A percentile compares a stretch with the other conserved stretches of the same genome.
Evolutionary conservation across 2,329 filamentous ascomycete genomes (phyloP).

Genomic region (Epicoccum nigrum): DNA sequence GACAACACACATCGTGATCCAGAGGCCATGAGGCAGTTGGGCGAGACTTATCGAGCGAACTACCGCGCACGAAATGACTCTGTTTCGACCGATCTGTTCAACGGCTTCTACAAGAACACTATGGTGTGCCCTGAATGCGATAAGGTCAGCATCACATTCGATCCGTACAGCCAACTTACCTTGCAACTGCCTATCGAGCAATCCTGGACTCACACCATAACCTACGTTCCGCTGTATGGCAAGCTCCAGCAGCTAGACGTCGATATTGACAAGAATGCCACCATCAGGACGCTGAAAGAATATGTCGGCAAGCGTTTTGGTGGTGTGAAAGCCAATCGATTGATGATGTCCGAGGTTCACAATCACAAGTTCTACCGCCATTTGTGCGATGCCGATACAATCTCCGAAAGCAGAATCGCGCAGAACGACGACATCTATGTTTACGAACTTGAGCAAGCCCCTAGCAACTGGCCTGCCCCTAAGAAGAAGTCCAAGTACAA

Average conservation of each 20-base stretch:
- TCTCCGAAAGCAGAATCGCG: conserved; percentile 73
- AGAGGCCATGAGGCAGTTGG: conserved; percentile 80
- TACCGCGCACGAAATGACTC: conserved; percentile 93
- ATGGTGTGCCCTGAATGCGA: conserved; percentile 87
- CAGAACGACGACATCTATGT: conserved; percentile 68
- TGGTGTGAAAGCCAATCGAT: conserved; percentile 60
- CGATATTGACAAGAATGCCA: conserved; percentile 79
- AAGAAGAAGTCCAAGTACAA: conserved; percentile 55
- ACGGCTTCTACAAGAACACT: conserved; percentile 97
- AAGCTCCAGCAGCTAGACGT: conserved; percentile 74
- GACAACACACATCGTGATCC: conserved; percentile 91
- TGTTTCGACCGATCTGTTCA: conserved; percentile 93
- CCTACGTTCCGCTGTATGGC: conserved; percentile 78
- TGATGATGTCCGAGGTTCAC: conserved; percentile 86
- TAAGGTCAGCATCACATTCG: conserved; percentile 98
- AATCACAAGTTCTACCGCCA: conserved; percentile 85
- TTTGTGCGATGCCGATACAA: conserved; percentile 69
- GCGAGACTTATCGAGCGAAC: conserved; percentile 87
- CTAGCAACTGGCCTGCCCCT: conserved; percentile 75
- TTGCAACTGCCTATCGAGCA: conserved; percentile 88
- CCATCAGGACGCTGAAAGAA: conserved; percentile 71
- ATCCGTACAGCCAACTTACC: conserved; percentile 94
- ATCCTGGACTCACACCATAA: conserved; percentile 75
- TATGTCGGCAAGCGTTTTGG: conserved; percentile 61
- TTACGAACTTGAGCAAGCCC: conserved; percentile 77